phyloP scores from a whole-genome alignment of 2,329 filamentous ascomycete genomes.

The Akanthomyces lecanii region DNA sequence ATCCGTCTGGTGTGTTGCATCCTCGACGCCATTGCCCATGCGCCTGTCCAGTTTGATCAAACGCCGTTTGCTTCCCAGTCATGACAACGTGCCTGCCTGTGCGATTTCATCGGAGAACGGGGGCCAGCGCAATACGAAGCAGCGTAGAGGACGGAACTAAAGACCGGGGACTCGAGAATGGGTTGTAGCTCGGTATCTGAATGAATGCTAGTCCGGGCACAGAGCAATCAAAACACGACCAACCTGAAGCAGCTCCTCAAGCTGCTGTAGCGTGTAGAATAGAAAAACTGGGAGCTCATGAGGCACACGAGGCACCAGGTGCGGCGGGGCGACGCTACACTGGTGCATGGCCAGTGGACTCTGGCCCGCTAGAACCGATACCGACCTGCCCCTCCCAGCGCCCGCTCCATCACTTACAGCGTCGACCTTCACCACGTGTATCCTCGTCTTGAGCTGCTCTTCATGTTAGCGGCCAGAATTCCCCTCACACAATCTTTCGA shows the following conservation, averaged over 20 bases:
- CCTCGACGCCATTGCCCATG: background rate
- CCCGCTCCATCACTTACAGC: constrained; percentile 7
- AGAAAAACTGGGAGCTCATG: background rate
- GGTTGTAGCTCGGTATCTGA: constrained; percentile 2
- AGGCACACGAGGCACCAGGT: background rate
- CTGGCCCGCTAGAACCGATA: constrained; percentile 5
- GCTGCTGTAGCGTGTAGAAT: background rate
- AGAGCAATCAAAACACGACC: background rate
- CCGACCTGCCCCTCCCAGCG: constrained; percentile 3
- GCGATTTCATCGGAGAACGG: background rate
- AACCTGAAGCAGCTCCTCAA: background rate
- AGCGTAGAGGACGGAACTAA: background rate
- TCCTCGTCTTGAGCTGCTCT: background rate
- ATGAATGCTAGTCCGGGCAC: constrained; percentile 7
- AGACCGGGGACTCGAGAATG: background rate
- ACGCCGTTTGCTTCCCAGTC: background rate
- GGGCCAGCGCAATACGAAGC: background rate
- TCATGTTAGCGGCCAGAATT: background rate
- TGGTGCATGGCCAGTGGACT: background rate
- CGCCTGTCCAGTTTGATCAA: background rate
- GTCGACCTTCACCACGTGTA: constrained; percentile 6
- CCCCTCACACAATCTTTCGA: background rate
- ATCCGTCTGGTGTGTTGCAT: background rate
- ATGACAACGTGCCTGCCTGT: background rate
- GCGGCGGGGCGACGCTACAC: background rate